phyloP scores from a whole-genome alignment of 2,329 filamentous ascomycete genomes.

The Gremmenia infestans region DNA sequence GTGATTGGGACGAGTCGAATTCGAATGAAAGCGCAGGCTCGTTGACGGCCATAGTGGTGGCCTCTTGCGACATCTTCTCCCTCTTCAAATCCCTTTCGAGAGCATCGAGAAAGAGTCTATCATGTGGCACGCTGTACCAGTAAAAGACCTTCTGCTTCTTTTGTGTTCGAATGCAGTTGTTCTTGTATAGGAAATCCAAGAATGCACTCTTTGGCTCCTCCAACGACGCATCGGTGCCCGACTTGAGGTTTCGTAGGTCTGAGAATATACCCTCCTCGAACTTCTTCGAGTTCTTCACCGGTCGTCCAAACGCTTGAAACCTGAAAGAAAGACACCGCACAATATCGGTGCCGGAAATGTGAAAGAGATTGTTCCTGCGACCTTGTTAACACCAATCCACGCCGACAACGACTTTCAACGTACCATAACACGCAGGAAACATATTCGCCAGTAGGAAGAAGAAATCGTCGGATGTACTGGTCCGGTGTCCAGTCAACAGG shows the following conservation, averaged over 20 bases:
- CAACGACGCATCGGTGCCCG: constrained; percentile 93
- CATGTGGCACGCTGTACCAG: constrained; percentile 99
- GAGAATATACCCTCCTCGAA: constrained; percentile 99
- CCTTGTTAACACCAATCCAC: constrained; percentile 25
- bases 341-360: constrained; percentile 98
- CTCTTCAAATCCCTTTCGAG: constrained; percentile 96
- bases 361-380: constrained; percentile 90
- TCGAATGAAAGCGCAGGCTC: constrained; percentile 97
- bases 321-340: constrained; percentile 96
- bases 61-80: constrained; percentile 99
- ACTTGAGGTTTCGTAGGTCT: constrained; percentile 95
- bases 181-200: constrained; percentile 98
- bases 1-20: constrained; percentile 97
- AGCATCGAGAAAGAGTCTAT: constrained; percentile 94
- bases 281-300: constrained; percentile 99
- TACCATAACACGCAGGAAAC: constrained; percentile 95
- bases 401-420: constrained; percentile 24
- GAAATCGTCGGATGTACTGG: constrained; percentile 92
- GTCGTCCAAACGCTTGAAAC: constrained; percentile 96
- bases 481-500: constrained; percentile 97
- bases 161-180: constrained; percentile 99
- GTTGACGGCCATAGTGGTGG: constrained; percentile 92
- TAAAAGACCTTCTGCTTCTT: constrained; percentile 99
- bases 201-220: constrained; percentile 99
- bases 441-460: constrained; percentile 96